Percentiles rank a stretch among this genome's conserved stretches.
Conservation (phyloP, 257 asterid genomes). For the Capsicum chinense region DNA sequence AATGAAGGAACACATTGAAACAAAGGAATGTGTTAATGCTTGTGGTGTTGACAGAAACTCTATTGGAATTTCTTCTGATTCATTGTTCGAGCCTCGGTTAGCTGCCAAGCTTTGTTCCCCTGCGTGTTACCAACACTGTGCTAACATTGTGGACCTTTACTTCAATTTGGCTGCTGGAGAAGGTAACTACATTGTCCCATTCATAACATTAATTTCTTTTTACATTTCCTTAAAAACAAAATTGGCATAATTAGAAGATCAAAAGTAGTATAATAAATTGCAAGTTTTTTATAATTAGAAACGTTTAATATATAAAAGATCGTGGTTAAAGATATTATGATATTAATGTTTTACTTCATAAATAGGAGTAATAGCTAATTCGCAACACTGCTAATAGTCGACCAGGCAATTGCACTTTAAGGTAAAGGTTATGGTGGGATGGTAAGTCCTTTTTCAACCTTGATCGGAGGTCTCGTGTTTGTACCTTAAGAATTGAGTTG, state of each 20-base stretch:
- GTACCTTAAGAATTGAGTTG: background rate
- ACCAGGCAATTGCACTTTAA: background rate
- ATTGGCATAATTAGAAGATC: background rate
- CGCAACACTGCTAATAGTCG: background rate
- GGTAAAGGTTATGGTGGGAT: background rate
- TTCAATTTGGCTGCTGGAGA: constrained; percentile 76
- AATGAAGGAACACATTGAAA: constrained; percentile 60
- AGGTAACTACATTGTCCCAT: constrained; percentile 47
- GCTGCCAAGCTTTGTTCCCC: constrained; percentile 63
- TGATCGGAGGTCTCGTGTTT: background rate
- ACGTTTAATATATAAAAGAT: background rate
- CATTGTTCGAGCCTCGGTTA: constrained; percentile 54
- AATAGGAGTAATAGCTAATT: background rate
- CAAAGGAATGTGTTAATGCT: constrained; percentile 56
- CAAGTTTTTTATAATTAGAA: no score
- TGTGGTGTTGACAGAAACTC: constrained; percentile 64
- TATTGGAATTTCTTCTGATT: constrained; percentile 81
- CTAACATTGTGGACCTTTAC: constrained; percentile 75
- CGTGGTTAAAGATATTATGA: background rate
- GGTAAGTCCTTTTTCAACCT: background rate
- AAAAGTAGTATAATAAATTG: background rate
- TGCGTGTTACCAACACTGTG: constrained; percentile 62
- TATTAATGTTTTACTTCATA: no score
- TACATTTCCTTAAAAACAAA: no score
- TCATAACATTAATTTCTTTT: background rate